Evolutionary conservation across 768 basidiomycete genomes (phyloP), one percentile per base, ranked within the genome.

Genomic region (Sistotremastrum suecicum): DNA sequence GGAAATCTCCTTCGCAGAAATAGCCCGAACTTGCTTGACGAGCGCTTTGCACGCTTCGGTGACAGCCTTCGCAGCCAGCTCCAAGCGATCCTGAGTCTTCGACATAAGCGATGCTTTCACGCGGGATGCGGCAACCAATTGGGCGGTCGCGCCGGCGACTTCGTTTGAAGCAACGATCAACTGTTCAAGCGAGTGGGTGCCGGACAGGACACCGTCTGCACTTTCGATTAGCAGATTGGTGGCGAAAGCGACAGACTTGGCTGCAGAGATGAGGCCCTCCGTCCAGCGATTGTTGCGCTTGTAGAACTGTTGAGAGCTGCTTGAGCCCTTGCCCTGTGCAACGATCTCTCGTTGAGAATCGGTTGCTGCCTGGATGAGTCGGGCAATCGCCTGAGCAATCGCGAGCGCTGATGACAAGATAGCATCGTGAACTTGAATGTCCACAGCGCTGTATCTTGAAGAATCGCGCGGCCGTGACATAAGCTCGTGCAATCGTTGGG

Each of bases 261-360:
- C 95, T 34, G 95, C 95, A 34, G 90, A 94, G 55, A 98, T 91
- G 53, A 99, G 80, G 53, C 95, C 95, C 62, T 99, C 95, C 39
- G 95, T 99, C 95, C 95, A 99, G 49, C 95, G 76, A 64, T 98
- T 98, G 77, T 99, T 97, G 49, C 88, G 82, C 69, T 99, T 99
- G 75, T 98, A 99, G 74, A 99, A 99, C 56, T 97, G 94, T 61
- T 94, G 89, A 12, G 71, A 78, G 28, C 91, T 76, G 62, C 80
- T 90, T 12, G 91, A 86, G 5, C 95, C 95, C 60, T 78, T 86
- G 48, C 95, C 95, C 65, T 95, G 83, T 3, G 82, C 80, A 45
- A 97, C 95, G 46, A 99, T 99, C 67, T 99, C 95, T 61, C 97
- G 79, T 63, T 99, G 95, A 43, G 92, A 97, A 35, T 92, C 92